These are phyloP conservation scores for Colletotrichum nymphaeae DNA, from an alignment of 2,329 filamentous ascomycete genomes.

Conservation along the genomic window DNA sequence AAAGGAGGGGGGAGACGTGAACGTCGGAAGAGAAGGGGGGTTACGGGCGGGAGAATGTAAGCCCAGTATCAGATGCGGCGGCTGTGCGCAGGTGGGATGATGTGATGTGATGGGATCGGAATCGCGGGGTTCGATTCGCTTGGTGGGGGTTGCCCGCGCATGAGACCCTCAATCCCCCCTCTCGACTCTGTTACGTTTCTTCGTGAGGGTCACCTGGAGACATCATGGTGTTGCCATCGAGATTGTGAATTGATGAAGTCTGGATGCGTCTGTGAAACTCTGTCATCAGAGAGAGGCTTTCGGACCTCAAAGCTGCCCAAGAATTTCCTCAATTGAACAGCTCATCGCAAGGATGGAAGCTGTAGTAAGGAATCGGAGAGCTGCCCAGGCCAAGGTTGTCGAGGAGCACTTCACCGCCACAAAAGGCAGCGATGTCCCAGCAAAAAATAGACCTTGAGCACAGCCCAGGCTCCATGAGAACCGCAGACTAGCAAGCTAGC, in stretches of 20 bases:
- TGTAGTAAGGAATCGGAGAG: conserved; percentile 13
- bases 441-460: neutral
- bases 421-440: conserved; percentile 20
- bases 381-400: conserved; percentile 1
- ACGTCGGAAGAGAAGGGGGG: neutral
- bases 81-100: conserved; percentile 17
- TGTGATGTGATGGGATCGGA: conserved; percentile 25
- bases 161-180: conserved; percentile 4
- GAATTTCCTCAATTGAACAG: neutral
- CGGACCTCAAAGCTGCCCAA: neutral
- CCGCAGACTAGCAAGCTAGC: neutral
- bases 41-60: neutral
- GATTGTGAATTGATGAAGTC: neutral
- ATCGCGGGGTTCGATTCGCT: conserved; percentile 30
- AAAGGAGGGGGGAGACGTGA: neutral
- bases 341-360: conserved; percentile 21
- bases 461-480: neutral
- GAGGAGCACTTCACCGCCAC: conserved; percentile 31
- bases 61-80: conserved; percentile 24
- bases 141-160: conserved; percentile 2
- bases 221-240: conserved; percentile 13
- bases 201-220: neutral
- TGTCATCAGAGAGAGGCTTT: neutral
- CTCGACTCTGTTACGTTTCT: neutral
- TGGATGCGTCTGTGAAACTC: neutral